These are phyloP conservation scores for Fennellomyces sp. DNA, from an alignment of 371 early-diverging fungal species.

Conservation along the genomic window DNA sequence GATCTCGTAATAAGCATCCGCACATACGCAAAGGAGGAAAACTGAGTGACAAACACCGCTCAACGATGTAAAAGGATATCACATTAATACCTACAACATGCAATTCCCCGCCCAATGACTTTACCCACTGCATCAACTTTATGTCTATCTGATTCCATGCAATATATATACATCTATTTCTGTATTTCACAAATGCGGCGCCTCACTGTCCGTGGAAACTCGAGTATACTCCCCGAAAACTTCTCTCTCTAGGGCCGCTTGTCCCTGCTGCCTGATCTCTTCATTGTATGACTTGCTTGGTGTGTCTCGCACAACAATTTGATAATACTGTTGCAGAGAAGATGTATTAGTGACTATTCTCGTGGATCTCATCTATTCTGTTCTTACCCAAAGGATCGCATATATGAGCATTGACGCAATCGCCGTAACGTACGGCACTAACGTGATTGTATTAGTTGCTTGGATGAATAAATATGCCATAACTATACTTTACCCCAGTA, in stretches of 20 bases:
- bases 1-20: slow-evolving; percentile 24
- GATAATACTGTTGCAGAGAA: slow-evolving; percentile 29
- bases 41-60: no score
- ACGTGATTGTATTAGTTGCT: not conserved
- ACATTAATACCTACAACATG: no score
- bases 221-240: slow-evolving; percentile 20
- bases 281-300: slow-evolving; percentile 44
- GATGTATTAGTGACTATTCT: not conserved
- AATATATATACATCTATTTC: no score
- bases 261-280: slow-evolving; percentile 34
- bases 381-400: slow-evolving; percentile 39
- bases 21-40: slow-evolving; percentile 4
- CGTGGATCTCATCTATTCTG: not conserved
- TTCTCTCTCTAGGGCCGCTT: slow-evolving; percentile 37
- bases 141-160: no score
- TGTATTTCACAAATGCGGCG: no score
- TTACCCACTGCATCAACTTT: no score
- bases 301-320: slow-evolving; percentile 37
- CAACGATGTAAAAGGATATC: no score
- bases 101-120: no score
- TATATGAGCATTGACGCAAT: slow-evolving; percentile 34
- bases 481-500: slow-evolving; percentile 45
- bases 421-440: slow-evolving; percentile 42
- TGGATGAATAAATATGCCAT: not conserved
- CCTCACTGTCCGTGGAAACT: not conserved